A percentile compares a stretch with the other conserved stretches of the same genome.
Conservation (phyloP, 352 stramenopile genomes). For the Globisporangium cystogenes region DNA sequence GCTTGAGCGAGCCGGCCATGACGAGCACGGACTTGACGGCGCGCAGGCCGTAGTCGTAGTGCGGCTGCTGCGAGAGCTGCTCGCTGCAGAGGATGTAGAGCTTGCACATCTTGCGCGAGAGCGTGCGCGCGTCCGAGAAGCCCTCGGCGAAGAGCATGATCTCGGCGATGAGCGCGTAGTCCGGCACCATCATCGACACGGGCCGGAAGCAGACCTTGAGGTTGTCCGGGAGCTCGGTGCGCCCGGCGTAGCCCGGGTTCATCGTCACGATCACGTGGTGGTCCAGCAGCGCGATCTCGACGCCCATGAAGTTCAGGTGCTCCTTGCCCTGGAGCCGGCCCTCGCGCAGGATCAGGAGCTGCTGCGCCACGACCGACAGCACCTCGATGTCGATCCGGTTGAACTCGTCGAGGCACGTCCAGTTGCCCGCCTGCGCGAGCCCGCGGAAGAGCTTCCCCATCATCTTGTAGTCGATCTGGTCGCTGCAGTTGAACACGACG, state of each 20-base stretch:
- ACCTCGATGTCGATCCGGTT: constrained; percentile 95
- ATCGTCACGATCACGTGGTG: constrained; percentile 98
- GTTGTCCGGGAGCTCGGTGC: constrained; percentile 96
- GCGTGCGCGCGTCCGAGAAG: constrained; percentile 90
- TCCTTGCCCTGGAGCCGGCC: constrained; percentile 78
- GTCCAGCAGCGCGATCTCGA: constrained; percentile 93
- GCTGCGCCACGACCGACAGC: constrained; percentile 92
- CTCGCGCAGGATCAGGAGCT: constrained; percentile 74
- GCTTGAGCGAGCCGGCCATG: constrained; percentile 89
- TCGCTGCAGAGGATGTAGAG: constrained; percentile 93
- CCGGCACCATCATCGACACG: constrained; percentile 96
- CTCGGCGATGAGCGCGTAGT: constrained; percentile 94
- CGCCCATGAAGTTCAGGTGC: constrained; percentile 95
- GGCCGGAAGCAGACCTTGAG: constrained; percentile 95
- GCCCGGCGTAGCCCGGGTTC: constrained; percentile 95
- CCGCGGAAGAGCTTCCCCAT: constrained; percentile 96
- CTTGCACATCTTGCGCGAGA: constrained; percentile 95
- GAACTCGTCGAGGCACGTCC: constrained; percentile 92
- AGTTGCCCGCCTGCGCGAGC: constrained; percentile 87
- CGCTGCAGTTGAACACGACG: constrained; percentile 96
- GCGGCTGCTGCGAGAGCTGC: constrained; percentile 91
- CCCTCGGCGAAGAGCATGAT: constrained; percentile 97
- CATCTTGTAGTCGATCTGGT: constrained; percentile 96
- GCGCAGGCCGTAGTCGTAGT: constrained; percentile 94
- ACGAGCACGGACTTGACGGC: constrained; percentile 92